Evolutionary conservation across 257 asterid species (phyloP).

Genomic region (Solanum commersonii): DNA sequence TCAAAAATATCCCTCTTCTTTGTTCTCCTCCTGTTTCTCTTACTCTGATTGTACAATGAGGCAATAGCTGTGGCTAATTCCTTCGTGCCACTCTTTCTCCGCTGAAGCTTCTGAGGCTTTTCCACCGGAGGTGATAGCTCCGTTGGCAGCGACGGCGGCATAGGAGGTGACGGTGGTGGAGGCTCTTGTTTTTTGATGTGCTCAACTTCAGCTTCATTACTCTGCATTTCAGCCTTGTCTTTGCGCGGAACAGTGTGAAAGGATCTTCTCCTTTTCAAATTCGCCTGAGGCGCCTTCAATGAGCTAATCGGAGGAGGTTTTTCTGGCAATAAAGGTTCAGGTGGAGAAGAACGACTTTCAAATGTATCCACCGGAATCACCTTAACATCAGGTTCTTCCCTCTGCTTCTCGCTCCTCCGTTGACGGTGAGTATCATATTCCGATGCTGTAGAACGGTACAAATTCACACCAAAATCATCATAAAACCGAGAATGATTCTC

Average conservation of each 20-base stretch:
- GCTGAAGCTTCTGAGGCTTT: conserved; percentile 12
- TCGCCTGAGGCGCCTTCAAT: conserved; percentile 11
- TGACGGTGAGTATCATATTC: conserved; percentile 10
- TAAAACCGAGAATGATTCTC: conserved; percentile 28
- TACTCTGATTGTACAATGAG: conserved; percentile 49
- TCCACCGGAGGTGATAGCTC: conserved; percentile 13
- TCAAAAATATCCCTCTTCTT: conserved; percentile 36
- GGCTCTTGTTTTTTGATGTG: conserved; percentile 7
- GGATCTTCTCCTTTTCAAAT: conserved; percentile 40
- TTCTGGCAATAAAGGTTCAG: conserved; percentile 24
- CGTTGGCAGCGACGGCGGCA: conserved; percentile 10
- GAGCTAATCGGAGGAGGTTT: conserved; percentile 12
- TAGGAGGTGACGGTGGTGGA: conserved; percentile 14
- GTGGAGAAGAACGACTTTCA: conserved; percentile 27
- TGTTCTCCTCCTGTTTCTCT: conserved; percentile 47
- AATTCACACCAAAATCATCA: conserved; percentile 62
- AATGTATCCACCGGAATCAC: conserved; percentile 62
- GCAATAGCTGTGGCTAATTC: conserved; percentile 61
- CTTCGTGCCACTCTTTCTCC: conserved; percentile 57
- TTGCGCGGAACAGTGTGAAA: conserved; percentile 34
- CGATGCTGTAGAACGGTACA: conserved; percentile 24
- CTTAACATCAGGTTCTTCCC: conserved; percentile 15
- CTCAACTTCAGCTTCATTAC: conserved; percentile 12
- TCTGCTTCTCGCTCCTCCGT: conserved; percentile 11
- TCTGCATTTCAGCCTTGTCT: conserved; percentile 19